Evolutionary conservation across 352 stramenopile species (phyloP).

Genomic region (Globisporangium splendens): DNA sequence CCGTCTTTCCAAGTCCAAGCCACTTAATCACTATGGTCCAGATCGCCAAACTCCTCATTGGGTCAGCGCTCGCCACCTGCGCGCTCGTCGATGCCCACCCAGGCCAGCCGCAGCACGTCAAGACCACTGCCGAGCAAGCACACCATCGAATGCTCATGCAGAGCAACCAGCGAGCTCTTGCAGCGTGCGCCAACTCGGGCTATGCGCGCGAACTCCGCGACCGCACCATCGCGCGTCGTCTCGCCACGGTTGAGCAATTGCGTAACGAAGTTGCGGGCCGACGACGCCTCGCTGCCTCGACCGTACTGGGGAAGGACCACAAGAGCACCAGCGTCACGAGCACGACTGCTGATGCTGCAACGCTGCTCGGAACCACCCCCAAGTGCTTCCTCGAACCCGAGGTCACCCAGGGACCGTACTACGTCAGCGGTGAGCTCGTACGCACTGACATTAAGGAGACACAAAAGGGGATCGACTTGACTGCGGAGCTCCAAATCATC

Average conservation of each 20-base stretch:
- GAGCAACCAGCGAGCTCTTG: slow-evolving; percentile 7
- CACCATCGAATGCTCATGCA: slow-evolving; percentile 6
- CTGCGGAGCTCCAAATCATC: slow-evolving; percentile 11
- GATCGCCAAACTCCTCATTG: background rate
- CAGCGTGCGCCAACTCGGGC: slow-evolving; percentile 5
- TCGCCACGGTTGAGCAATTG: slow-evolving; percentile 1
- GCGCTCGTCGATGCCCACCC: background rate
- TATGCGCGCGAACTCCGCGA: slow-evolving; percentile 7
- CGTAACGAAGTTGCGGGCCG: background rate
- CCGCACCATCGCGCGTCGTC: background rate
- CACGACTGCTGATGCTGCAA: background rate
- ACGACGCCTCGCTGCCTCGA: slow-evolving; percentile 3
- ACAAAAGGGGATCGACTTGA: slow-evolving; percentile 1
- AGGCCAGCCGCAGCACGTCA: background rate
- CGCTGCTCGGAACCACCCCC: background rate
- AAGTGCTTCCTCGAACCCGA: slow-evolving; percentile 12
- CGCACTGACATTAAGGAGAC: slow-evolving; percentile 9
- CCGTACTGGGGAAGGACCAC: slow-evolving; percentile 3
- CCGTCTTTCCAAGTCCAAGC: no score
- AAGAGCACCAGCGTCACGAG: slow-evolving; percentile 3
- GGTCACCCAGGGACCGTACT: slow-evolving; percentile 11
- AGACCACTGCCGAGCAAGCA: background rate
- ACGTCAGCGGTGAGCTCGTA: slow-evolving; percentile 12
- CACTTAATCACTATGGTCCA: background rate
- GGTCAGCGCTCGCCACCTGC: background rate